Base-by-base conservation (phyloP, 139 green algal genomes). In the Chlorella sorokiniana region DNA sequence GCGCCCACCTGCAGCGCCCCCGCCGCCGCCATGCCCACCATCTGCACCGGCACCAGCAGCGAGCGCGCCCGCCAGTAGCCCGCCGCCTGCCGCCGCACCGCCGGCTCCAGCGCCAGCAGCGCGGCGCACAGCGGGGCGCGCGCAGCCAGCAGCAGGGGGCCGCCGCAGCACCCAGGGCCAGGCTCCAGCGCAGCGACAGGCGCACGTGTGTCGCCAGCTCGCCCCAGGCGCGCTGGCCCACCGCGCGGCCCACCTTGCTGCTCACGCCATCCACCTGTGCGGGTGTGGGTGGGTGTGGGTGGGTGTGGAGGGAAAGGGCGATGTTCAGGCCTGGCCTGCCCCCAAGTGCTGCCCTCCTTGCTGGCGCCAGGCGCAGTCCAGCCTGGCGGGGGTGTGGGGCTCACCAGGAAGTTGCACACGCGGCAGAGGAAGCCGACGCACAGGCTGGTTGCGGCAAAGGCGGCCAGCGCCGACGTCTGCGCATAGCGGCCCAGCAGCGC, bases 351-450 rank as follows among this genome's bases (percentile, higher is more conserved):
- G n/a, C n/a, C n/a, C n/a, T n/a, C n/a, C n/a, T n/a, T n/a, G n/a
- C n/a, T n/a, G n/a, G n/a, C n/a, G n/a, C n/a, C n/a, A n/a, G n/a
- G n/a, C n/a, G n/a, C n/a, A n/a, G n/a, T n/a, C n/a, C n/a, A n/a
- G n/a, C n/a, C n/a, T n/a, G 48, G 48, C 61, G 61, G 61, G 61
- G 29, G 61, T n/a, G n/a, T n/a, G n/a, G n/a, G n/a, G n/a, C n/a
- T 33, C 29, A 90, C 83, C 56, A 94, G 83, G 51, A 94, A 94
- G 71, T 94, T 94, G 81, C 90, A 93, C 16, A 93, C 59, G 23
- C 85, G 76, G 8, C 79, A 77, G 1, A 84, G 78, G 10, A 90
- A 85, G 51, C 88, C 92, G 38, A 83, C 75, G 4, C 76, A 84
- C 2, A 81, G 92, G 35, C 38, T 41, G 7, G 86, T 86, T 59